Conservation (phyloP, 2,329 filamentous ascomycete genomes). For the Macrophomina phaseolina region DNA sequence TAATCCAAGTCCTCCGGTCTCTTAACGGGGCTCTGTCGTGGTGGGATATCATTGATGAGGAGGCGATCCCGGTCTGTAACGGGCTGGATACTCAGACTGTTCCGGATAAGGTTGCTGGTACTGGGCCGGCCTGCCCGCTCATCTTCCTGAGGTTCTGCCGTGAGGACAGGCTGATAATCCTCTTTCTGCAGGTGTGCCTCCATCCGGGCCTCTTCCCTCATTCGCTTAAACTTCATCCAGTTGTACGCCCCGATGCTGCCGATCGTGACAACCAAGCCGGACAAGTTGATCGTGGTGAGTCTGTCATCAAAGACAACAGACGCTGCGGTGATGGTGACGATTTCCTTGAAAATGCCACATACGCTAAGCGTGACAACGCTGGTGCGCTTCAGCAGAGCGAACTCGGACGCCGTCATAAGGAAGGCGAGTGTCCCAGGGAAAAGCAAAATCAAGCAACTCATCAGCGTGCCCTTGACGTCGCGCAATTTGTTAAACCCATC, state of each 20-base stretch:
- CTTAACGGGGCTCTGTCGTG: slow-evolving; percentile 47
- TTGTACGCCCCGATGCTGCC: slow-evolving; percentile 88
- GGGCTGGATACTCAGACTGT: slow-evolving; percentile 45
- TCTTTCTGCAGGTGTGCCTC: slow-evolving; percentile 51
- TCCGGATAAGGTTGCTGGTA: slow-evolving; percentile 42
- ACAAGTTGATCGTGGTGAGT: slow-evolving; percentile 84
- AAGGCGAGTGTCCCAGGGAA: slow-evolving; percentile 94
- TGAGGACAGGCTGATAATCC: slow-evolving; percentile 45
- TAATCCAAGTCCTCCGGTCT: slow-evolving; percentile 53
- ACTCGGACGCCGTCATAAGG: slow-evolving; percentile 95
- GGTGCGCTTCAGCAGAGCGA: slow-evolving; percentile 91
- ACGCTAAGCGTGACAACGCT: slow-evolving; percentile 96
- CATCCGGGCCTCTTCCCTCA: slow-evolving; percentile 75
- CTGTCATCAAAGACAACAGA: slow-evolving; percentile 87
- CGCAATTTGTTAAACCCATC: slow-evolving; percentile 69
- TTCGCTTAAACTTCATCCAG: slow-evolving; percentile 89
- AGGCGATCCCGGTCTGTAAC: slow-evolving; percentile 32
- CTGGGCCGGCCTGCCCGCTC: slow-evolving; percentile 32
- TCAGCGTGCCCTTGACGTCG: slow-evolving; percentile 68
- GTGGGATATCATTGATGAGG: slow-evolving; percentile 35
- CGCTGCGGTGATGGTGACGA: slow-evolving; percentile 90
- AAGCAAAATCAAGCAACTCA: slow-evolving; percentile 75
- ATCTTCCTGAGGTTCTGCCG: slow-evolving; percentile 37
- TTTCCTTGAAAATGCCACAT: slow-evolving; percentile 98
- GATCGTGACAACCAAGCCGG: slow-evolving; percentile 87